phyloP scores from a whole-genome alignment of 176 grass and related monocot species.

The Ensete ventricosum region DNA sequence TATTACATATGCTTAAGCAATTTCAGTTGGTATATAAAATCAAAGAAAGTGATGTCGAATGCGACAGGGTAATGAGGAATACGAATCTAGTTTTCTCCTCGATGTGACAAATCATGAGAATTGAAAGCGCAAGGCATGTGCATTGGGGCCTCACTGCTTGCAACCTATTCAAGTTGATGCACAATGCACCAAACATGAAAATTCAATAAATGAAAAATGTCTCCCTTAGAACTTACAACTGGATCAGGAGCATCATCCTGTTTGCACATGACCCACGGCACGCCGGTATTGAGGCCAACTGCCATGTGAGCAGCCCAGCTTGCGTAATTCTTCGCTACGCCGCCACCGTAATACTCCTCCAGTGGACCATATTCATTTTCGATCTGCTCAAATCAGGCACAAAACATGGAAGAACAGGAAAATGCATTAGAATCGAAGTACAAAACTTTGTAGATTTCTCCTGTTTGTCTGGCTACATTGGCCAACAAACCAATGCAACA shows the following conservation, averaged over 20 bases:
- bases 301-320: slow-evolving; percentile 93
- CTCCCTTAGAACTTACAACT: slow-evolving; percentile 37
- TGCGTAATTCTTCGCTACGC: slow-evolving; percentile 53
- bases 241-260: slow-evolving; percentile 91
- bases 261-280: slow-evolving; percentile 98
- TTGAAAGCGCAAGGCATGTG: neutral
- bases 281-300: slow-evolving; percentile 67
- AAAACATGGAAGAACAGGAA: neutral
- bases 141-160: neutral
- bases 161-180: neutral
- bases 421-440: neutral
- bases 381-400: slow-evolving; percentile 32
- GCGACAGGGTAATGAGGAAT: neutral
- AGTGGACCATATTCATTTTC: slow-evolving; percentile 92
- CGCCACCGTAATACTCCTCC: slow-evolving; percentile 42
- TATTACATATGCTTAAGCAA: neutral
- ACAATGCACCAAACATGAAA: neutral
- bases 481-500: neutral
- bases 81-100: neutral
- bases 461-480: neutral
- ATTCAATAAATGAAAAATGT: neutral
- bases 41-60: neutral
- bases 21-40: neutral
- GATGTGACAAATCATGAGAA: neutral
- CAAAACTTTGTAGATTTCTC: neutral